Evolutionary conservation across 2,329 filamentous ascomycete species (phyloP).

Genomic region (Microdochium nivale): DNA sequence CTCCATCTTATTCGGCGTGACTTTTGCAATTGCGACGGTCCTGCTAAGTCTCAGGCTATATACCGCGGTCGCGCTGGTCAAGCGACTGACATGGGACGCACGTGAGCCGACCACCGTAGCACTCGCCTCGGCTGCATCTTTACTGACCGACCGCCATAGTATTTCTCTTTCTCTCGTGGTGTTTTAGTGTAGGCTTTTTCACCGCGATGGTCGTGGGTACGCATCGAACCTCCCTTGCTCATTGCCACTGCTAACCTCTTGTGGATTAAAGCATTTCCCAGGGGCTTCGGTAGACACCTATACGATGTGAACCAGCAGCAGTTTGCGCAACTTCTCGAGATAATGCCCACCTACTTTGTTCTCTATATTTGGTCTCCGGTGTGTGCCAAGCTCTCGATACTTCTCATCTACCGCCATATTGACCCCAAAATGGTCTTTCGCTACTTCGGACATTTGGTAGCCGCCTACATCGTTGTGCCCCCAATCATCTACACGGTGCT

Average conservation of each 20-base stretch:
- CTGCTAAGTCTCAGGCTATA: neutral
- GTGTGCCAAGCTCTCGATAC: neutral
- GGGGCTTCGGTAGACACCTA: neutral
- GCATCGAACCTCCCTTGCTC: neutral
- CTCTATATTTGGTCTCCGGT: neutral
- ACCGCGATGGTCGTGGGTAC: neutral
- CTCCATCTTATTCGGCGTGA: neutral
- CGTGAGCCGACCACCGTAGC: neutral
- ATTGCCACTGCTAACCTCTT: neutral
- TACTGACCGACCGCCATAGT: neutral
- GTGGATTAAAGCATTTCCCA: neutral
- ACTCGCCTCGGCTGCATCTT: neutral
- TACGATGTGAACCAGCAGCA: neutral
- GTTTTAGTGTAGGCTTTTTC: neutral
- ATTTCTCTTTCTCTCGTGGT: neutral
- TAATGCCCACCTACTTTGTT: neutral
- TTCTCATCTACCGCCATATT: neutral
- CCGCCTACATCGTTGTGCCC: slow-evolving; percentile 11
- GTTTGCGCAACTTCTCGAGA: neutral
- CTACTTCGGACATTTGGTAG: neutral
- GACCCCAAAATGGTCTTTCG: neutral
- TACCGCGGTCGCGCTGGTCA: neutral
- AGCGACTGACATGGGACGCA: neutral
- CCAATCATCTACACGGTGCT: neutral
- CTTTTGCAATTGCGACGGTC: neutral